phyloP scores from a whole-genome alignment of 768 basidiomycete genomes.

The Termitomyces sp. region DNA sequence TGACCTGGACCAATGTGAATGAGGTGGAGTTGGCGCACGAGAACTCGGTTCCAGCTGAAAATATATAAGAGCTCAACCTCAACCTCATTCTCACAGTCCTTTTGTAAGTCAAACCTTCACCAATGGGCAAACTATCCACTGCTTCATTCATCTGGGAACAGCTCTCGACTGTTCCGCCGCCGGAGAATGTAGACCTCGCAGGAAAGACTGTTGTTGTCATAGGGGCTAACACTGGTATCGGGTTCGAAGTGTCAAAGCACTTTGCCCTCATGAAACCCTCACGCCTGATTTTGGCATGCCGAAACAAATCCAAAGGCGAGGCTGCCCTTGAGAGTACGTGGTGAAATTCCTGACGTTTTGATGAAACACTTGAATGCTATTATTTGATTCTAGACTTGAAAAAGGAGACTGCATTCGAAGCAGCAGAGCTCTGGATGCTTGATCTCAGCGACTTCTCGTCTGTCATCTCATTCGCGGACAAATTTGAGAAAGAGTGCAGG shows the following conservation, averaged over 20 bases:
- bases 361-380: background rate
- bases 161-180: background rate
- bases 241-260: slow-evolving; percentile 32
- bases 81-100: too few relatives aligned
- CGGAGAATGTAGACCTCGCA: too few relatives aligned
- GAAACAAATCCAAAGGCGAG: slow-evolving; percentile 33
- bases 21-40: too few relatives aligned
- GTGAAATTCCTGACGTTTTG: background rate
- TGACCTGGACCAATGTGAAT: too few relatives aligned
- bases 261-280: slow-evolving; percentile 43
- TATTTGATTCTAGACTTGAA: background rate
- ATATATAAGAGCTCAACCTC: too few relatives aligned
- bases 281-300: slow-evolving; percentile 38
- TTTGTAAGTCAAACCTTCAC: too few relatives aligned
- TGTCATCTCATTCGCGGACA: background rate
- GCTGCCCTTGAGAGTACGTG: slow-evolving; percentile 35
- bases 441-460: background rate
- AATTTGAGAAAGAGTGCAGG: slow-evolving; percentile 9
- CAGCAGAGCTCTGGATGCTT: slow-evolving; percentile 27
- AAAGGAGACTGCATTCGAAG: slow-evolving; percentile 5
- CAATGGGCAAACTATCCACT: too few relatives aligned
- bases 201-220: background rate
- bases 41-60: too few relatives aligned
- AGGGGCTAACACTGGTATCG: background rate
- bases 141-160: background rate